These are phyloP conservation scores for Saturnispora hagleri DNA, from an alignment of 805 yeast species.

Conservation along the genomic window DNA sequence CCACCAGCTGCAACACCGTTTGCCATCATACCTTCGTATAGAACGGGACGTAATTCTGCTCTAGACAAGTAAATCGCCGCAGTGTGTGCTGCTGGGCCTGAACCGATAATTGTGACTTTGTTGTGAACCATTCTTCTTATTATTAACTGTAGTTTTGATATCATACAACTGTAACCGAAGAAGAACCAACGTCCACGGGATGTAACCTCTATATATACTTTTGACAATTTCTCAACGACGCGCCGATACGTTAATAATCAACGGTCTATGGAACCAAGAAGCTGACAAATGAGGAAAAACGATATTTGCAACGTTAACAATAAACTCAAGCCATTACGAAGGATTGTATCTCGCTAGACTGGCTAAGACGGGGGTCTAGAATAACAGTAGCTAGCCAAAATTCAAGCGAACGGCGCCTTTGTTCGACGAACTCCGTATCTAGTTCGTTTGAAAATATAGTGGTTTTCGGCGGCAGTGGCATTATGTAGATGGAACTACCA, in stretches of 20 bases:
- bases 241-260: not conserved
- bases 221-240: not conserved
- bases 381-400: conserved; percentile 48
- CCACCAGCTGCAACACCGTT: conserved; percentile 99
- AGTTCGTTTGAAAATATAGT: conserved; percentile 20
- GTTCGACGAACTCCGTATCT: conserved; percentile 37
- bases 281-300: not conserved
- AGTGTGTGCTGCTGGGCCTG: conserved; percentile 99
- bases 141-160: not conserved
- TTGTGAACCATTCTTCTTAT: conserved; percentile 59
- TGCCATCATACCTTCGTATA: conserved; percentile 95
- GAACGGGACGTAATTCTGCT: conserved; percentile 88
- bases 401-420: conserved; percentile 48
- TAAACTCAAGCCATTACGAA: conserved; percentile 26
- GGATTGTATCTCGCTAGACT: conserved; percentile 30
- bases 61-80: conserved; percentile 96
- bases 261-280: not conserved
- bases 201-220: not conserved
- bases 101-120: conserved; percentile 82
- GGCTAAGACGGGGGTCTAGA: conserved; percentile 37
- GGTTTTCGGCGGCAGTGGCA: conserved; percentile 44
- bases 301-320: not conserved
- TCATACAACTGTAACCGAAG: not conserved
- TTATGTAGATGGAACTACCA: conserved; percentile 33
- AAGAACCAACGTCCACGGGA: not conserved